phyloP scores from a whole-genome alignment of 2,329 filamentous ascomycete species.

The Colletotrichum godetiae region DNA sequence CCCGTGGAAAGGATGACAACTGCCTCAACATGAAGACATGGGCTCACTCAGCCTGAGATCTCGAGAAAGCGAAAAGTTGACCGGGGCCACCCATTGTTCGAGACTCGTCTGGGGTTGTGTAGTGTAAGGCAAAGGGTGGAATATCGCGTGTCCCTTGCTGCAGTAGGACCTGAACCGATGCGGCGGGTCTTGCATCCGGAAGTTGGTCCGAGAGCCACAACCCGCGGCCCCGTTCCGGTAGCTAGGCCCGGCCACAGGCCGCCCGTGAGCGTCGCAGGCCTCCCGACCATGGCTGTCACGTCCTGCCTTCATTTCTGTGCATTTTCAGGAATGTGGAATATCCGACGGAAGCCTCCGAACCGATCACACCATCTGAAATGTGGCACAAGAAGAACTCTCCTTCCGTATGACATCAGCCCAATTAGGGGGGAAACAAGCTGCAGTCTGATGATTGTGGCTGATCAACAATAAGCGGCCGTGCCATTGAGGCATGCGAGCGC shows the following conservation, averaged over 20 bases:
- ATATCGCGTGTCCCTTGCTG: not conserved
- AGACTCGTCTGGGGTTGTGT: not conserved
- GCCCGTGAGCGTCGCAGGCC: conserved; percentile 7
- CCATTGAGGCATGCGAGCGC: not conserved
- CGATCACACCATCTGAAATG: not conserved
- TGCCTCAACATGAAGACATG: conserved; percentile 8
- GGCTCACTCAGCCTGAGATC: not conserved
- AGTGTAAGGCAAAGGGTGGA: not conserved
- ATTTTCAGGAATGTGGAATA: not conserved
- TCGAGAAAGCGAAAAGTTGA: not conserved
- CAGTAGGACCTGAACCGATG: conserved; percentile 14
- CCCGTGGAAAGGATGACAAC: conserved; percentile 20
- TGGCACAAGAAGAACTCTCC: not conserved
- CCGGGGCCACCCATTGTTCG: not conserved
- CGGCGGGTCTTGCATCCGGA: conserved; percentile 24
- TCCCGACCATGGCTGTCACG: not conserved
- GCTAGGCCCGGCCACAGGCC: conserved; percentile 7
- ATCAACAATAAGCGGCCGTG: not conserved
- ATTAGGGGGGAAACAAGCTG: not conserved
- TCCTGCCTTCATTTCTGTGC: conserved; percentile 4
- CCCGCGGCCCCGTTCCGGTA: conserved; percentile 29
- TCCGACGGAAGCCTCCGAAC: conserved; percentile 8
- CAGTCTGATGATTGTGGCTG: not conserved
- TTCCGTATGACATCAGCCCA: not conserved
- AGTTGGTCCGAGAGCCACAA: conserved; percentile 30